Evolutionary conservation across 1,284 basidiomycete genomes (phyloP).

Genomic region (Irpex sp.): DNA sequence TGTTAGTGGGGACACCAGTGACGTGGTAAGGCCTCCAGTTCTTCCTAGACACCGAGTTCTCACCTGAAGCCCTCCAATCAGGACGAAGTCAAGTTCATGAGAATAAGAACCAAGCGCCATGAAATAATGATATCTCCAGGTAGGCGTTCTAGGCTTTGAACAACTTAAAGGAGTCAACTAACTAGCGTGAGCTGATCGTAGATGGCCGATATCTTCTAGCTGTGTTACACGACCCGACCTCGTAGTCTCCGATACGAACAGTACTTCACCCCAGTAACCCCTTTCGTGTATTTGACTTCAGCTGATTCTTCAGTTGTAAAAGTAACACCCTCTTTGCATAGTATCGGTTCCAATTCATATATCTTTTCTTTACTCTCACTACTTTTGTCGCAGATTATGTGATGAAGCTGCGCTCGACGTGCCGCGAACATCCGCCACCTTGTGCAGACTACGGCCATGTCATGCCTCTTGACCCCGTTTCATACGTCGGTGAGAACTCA

Average conservation of each 20-base stretch:
- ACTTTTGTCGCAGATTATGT: not conserved
- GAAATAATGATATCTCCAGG: constrained; percentile 95
- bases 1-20: constrained; percentile 53
- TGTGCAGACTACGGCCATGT: not conserved
- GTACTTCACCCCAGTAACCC: not conserved
- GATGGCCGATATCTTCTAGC: constrained; percentile 83
- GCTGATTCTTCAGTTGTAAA: not conserved
- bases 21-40: constrained; percentile 35
- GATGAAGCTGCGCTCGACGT: not conserved
- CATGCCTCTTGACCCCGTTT: constrained; percentile 9
- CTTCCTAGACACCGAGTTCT: not conserved
- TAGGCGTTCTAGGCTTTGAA: constrained; percentile 34
- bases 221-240: constrained; percentile 75
- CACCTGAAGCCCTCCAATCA: constrained; percentile 26
- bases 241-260: not conserved
- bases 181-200: constrained; percentile 26
- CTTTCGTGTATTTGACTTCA: not conserved
- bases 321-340: not conserved
- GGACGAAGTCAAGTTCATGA: constrained; percentile 87
- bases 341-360: not conserved
- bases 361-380: not conserved
- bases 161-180: not conserved
- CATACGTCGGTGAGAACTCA: constrained; percentile 1
- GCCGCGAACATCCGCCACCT: not conserved
- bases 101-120: constrained; percentile 87